Evolutionary conservation across 78 protist species (phyloP), one percentile per base, ranked within the genome.

Genomic region (Dictyostelium capitatum): DNA sequence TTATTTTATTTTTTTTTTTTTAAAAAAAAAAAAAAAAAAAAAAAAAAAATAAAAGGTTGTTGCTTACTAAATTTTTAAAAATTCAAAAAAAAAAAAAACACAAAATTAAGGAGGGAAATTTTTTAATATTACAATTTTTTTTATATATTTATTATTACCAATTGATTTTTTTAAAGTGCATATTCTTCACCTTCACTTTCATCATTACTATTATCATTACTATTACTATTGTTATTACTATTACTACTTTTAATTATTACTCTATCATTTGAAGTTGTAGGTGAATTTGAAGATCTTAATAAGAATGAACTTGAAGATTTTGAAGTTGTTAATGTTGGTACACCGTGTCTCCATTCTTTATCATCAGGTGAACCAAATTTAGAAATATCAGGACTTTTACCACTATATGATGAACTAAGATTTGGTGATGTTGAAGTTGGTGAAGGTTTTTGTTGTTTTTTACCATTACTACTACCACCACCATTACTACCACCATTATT

Each of bases 291-390:
- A 12, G 28, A 69, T 3, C 43, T 15, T 32, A 37, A 11, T 47
- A 47, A 74, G 20, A 47, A 74, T 47, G 57, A 41, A 74, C 30
- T 32, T 32, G 80, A 74, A 12, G 43, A 30, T n/a, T n/a, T 47
- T 48, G 43, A 74, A 47, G 0, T n/a, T 32, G 51, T 19, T 11
- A 17, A 20, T 47, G 46, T 74, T n/a, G 53, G 46, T 12, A 69
- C 77, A 69, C 77, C 77, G 37, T 28, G 77, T 37, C 46, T 37
- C 77, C 77, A 69, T 19, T 69, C 77, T 37, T 37, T 37, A 56
- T 56, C 65, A 23, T 65, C 19, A 65, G 59, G 54, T 74, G 80
- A 74, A 0, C 43, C 47, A 47, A 17, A 41, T 47, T 37, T 37
- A 2, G 50, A 28, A 30, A 15, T 69, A 28, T 37, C 77, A 7